Percentiles rank a stretch among this genome's conserved stretches.
Conservation (phyloP, 805 yeast species). For the Zygotorulaspora danielsina region DNA sequence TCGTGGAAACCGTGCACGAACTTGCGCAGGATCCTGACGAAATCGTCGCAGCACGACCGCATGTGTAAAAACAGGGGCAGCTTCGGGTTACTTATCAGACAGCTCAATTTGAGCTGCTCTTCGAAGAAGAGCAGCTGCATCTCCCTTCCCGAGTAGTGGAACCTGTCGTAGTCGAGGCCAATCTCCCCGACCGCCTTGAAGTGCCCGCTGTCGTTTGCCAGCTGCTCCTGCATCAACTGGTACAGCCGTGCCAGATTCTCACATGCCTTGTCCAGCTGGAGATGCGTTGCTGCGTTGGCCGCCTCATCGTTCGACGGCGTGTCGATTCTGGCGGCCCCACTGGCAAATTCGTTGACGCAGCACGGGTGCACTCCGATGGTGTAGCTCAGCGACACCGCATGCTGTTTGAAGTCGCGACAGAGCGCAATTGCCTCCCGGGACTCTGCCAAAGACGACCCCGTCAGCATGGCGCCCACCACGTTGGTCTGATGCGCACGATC, state of each 20-base stretch:
- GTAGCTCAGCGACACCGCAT: constrained; percentile 40
- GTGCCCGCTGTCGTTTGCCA: constrained; percentile 46
- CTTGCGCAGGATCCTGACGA: constrained; percentile 58
- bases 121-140: constrained; percentile 66
- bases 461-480: constrained; percentile 68
- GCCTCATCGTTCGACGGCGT: constrained; percentile 27
- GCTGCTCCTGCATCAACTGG: constrained; percentile 44
- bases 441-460: constrained; percentile 76
- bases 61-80: constrained; percentile 87
- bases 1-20: constrained; percentile 45
- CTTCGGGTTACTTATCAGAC: constrained; percentile 41
- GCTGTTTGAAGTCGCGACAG: constrained; percentile 38
- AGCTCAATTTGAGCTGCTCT: constrained; percentile 60
- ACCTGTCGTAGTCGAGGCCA: constrained; percentile 90
- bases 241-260: constrained; percentile 39
- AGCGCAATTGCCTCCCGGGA: constrained; percentile 57
- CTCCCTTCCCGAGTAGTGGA: constrained; percentile 66
- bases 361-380: constrained; percentile 98
- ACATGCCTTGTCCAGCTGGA: constrained; percentile 10
- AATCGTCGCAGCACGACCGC: constrained; percentile 82
- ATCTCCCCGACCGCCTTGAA: constrained; percentile 91
- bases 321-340: constrained; percentile 28
- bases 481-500: constrained; percentile 59
- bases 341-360: constrained; percentile 54
- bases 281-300: constrained; percentile 14